Percentiles rank a stretch among this genome's conserved stretches.
These are phyloP conservation scores for Lachnellula hyalina DNA, from an alignment of 2,329 filamentous ascomycete genomes.

Conservation along the genomic window DNA sequence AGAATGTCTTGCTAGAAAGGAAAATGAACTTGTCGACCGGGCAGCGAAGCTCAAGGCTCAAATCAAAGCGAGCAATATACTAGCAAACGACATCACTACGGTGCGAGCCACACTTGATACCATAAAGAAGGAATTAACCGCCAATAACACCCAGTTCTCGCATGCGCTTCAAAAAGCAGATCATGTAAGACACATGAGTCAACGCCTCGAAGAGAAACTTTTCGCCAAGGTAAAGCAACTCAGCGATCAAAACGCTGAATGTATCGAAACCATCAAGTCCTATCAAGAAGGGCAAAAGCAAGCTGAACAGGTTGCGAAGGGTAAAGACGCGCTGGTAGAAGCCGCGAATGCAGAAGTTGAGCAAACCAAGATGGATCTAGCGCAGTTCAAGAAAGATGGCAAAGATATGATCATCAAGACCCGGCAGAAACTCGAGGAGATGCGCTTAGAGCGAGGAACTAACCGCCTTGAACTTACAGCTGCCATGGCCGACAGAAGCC, in stretches of 20 bases:
- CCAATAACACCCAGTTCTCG: background rate
- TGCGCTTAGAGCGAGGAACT: background rate
- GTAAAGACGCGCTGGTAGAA: background rate
- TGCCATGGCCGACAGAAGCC: background rate
- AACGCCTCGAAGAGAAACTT: too few species aligned
- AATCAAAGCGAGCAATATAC: too few species aligned
- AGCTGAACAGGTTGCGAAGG: background rate
- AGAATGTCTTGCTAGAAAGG: too few species aligned
- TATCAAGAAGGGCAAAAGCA: background rate
- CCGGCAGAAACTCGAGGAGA: background rate
- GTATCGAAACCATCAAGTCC: background rate
- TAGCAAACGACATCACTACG: too few species aligned
- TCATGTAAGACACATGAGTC: background rate
- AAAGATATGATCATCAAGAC: background rate
- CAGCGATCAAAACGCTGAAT: background rate
- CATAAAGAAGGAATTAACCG: background rate
- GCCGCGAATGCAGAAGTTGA: background rate
- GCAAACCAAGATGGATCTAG: background rate
- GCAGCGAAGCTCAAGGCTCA: too few species aligned
- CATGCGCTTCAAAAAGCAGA: background rate
- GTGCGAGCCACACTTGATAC: background rate
- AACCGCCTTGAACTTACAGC: background rate
- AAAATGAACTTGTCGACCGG: too few species aligned
- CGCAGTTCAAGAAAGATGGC: background rate
- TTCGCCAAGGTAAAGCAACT: background rate